phyloP scores from a whole-genome alignment of 345 rosid genomes.

The Brassica juncea region DNA sequence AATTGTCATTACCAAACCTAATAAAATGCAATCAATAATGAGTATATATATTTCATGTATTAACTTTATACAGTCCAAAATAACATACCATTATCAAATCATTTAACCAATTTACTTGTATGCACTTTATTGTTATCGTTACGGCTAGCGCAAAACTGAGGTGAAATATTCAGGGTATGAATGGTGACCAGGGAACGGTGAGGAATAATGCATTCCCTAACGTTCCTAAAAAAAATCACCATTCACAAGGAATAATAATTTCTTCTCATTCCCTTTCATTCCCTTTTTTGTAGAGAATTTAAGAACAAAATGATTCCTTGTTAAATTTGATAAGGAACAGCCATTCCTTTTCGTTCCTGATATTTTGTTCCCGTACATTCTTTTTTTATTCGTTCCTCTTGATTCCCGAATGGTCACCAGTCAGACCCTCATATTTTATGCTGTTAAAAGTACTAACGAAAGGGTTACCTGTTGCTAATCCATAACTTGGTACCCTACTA shows the following conservation, averaged over 20 bases:
- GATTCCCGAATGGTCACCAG: no score
- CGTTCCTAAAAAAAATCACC: no score
- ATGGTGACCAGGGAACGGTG: no score
- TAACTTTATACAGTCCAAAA: neutral
- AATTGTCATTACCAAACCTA: neutral
- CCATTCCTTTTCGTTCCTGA: no score
- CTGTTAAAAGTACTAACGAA: neutral
- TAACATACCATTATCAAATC: neutral
- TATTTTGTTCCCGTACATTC: no score
- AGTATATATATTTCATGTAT: neutral
- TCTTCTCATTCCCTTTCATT: no score
- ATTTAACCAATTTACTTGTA: neutral
- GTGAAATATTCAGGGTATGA: neutral
- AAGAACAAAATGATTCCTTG: no score
- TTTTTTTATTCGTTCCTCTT: no score
- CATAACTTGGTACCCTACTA: neutral
- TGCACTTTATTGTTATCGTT: neutral
- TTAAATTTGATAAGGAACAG: no score
- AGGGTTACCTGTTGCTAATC: neutral
- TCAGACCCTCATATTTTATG: neutral
- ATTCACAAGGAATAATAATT: no score
- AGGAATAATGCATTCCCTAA: no score
- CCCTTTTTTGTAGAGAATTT: no score
- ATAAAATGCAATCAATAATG: neutral
- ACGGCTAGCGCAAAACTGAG: conserved; percentile 14